Conservation (phyloP, 148 eudicot genomes). For the Heliamphora exappendiculata region DNA sequence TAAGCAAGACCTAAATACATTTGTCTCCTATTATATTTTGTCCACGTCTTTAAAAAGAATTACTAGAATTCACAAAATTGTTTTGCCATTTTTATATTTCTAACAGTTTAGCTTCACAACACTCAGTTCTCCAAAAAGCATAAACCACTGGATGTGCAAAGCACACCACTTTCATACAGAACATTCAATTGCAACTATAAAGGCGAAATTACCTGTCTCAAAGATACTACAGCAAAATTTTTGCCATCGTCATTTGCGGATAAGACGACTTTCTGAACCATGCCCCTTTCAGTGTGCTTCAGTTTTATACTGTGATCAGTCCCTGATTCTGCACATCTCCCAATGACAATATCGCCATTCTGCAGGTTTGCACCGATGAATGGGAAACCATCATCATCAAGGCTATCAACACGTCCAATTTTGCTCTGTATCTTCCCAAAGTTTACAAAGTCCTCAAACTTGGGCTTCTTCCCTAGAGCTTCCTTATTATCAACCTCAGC, state of each 20-base stretch:
- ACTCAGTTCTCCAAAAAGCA: not conserved
- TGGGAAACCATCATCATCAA: constrained; percentile 98
- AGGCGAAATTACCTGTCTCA: constrained; percentile 65
- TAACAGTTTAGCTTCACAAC: not conserved
- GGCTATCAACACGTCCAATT: constrained; percentile 73
- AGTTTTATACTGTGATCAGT: constrained; percentile 79
- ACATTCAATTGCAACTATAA: not conserved
- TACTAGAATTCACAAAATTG: not conserved
- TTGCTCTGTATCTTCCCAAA: constrained; percentile 83
- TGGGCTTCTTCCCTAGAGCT: constrained; percentile 38
- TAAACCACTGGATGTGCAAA: not conserved
- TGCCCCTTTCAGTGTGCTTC: constrained; percentile 91
- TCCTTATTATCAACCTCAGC: constrained; percentile 82
- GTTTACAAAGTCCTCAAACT: constrained; percentile 45
- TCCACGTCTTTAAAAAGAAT: not conserved
- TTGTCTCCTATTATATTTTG: not conserved
- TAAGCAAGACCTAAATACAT: not conserved
- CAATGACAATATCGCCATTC: constrained; percentile 82
- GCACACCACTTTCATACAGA: not conserved
- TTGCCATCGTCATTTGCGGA: constrained; percentile 95
- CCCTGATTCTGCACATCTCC: constrained; percentile 70
- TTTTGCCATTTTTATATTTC: not conserved
- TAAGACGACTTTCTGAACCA: constrained; percentile 85
- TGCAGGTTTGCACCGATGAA: constrained; percentile 77
- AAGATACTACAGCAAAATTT: constrained; percentile 81